phyloP scores from a whole-genome alignment of 805 yeast species.

The Spencermartinsiella europaea region DNA sequence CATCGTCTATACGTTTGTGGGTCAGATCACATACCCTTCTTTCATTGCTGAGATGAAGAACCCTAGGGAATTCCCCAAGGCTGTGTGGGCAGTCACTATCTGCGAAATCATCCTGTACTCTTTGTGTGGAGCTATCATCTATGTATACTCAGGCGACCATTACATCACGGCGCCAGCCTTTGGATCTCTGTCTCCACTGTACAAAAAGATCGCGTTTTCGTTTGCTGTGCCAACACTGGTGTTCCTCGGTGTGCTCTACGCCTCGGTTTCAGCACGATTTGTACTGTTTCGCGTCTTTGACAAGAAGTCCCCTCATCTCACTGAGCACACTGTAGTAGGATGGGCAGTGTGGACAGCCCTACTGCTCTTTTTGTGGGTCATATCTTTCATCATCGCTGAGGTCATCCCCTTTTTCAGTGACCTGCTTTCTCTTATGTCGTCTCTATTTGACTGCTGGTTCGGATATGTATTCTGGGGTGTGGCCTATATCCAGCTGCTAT shows the following conservation, averaged over 20 bases:
- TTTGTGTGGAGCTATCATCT: constrained; percentile 52
- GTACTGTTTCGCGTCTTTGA: constrained; percentile 44
- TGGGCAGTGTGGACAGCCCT: constrained; percentile 50
- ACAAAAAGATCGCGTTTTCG: constrained; percentile 52
- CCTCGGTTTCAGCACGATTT: constrained; percentile 51
- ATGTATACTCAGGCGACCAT: constrained; percentile 50
- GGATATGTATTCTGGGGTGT: constrained; percentile 60
- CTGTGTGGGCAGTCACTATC: constrained; percentile 46
- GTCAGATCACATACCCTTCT: constrained; percentile 59
- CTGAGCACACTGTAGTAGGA: constrained; percentile 44
- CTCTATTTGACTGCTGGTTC: constrained; percentile 61
- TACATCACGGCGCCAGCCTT: constrained; percentile 57
- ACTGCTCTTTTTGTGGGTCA: constrained; percentile 42
- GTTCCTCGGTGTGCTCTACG: constrained; percentile 51
- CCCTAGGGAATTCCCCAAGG: constrained; percentile 55
- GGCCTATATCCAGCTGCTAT: constrained; percentile 46
- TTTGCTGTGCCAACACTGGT: constrained; percentile 56
- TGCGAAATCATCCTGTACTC: constrained; percentile 47
- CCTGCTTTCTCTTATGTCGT: constrained; percentile 52
- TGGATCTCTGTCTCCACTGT: constrained; percentile 44
- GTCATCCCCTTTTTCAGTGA: constrained; percentile 62
- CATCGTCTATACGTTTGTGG: constrained; percentile 59
- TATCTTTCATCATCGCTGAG: constrained; percentile 56
- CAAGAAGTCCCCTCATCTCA: constrained; percentile 39
- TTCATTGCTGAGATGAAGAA: constrained; percentile 55